Conservation (phyloP, 2,329 filamentous ascomycete species). For the Alternaria sp. region DNA sequence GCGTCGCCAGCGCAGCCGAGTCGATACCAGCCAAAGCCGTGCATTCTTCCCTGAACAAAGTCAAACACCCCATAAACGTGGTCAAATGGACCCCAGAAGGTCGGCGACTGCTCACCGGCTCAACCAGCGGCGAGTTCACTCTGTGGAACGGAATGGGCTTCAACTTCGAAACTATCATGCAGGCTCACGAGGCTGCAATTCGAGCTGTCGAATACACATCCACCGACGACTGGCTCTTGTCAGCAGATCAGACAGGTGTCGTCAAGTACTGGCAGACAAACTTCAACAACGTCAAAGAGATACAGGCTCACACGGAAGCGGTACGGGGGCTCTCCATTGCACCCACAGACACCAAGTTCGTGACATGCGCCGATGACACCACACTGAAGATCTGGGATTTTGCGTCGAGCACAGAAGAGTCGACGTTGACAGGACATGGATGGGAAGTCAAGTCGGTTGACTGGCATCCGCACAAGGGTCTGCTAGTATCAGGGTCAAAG, state of each 20-base stretch:
- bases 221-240: constrained; percentile 96
- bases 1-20: constrained; percentile 78
- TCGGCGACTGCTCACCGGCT: constrained; percentile 87
- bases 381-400: constrained; percentile 97
- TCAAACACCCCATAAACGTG: constrained; percentile 96
- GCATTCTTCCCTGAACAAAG: constrained; percentile 98
- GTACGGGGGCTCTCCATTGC: constrained; percentile 93
- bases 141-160: constrained; percentile 99
- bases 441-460: constrained; percentile 98
- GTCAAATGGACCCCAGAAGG: constrained; percentile 98
- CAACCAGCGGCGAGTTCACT: constrained; percentile 96
- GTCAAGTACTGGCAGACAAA: constrained; percentile 99
- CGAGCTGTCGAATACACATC: constrained; percentile 88
- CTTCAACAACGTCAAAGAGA: constrained; percentile 97
- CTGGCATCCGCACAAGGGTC: constrained; percentile 95
- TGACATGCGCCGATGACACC: constrained; percentile 94
- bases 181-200: constrained; percentile 90
- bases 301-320: constrained; percentile 88
- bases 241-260: constrained; percentile 91
- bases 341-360: constrained; percentile 93
- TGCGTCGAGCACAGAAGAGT: constrained; percentile 82
- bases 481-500: constrained; percentile 95
- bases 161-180: constrained; percentile 99
- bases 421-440: constrained; percentile 87
- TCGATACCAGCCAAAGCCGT: constrained; percentile 94